Conservation (phyloP, 495 filamentous ascomycete genomes). For the Hypomontagnella submonticulosa region DNA sequence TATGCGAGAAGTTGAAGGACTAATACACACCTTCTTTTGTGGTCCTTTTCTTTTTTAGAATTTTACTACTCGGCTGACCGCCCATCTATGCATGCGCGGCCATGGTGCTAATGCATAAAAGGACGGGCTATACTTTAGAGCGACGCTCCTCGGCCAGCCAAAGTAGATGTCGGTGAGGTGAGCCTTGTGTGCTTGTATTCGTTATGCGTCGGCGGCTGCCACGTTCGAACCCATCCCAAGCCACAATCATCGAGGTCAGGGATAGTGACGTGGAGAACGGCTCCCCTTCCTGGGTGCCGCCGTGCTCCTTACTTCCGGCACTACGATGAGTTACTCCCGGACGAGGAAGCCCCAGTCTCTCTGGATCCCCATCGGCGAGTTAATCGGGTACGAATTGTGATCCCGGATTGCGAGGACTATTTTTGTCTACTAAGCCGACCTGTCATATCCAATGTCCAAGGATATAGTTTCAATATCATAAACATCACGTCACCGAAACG, state of each 20-base stretch:
- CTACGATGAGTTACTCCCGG: neutral
- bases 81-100: conserved; percentile 35
- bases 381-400: conserved; percentile 18
- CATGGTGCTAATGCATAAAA: conserved; percentile 30
- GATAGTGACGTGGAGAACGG: conserved; percentile 37
- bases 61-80: conserved; percentile 32
- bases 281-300: neutral
- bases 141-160: conserved; percentile 20
- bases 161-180: conserved; percentile 36
- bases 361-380: neutral
- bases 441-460: conserved; percentile 22
- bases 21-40: conserved; percentile 13
- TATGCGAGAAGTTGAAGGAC: conserved; percentile 6
- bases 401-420: conserved; percentile 33
- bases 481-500: conserved; percentile 32
- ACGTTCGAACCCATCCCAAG: conserved; percentile 30
- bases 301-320: conserved; percentile 10
- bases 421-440: conserved; percentile 24
- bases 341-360: neutral
- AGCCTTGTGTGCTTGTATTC: conserved; percentile 5
- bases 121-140: conserved; percentile 19
- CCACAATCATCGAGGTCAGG: conserved; percentile 27
- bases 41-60: neutral
- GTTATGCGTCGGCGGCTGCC: conserved; percentile 25
- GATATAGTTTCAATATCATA: conserved; percentile 8